Evolutionary conservation across 2,329 filamentous ascomycete genomes (phyloP).

Genomic region (Xylaria sp.): DNA sequence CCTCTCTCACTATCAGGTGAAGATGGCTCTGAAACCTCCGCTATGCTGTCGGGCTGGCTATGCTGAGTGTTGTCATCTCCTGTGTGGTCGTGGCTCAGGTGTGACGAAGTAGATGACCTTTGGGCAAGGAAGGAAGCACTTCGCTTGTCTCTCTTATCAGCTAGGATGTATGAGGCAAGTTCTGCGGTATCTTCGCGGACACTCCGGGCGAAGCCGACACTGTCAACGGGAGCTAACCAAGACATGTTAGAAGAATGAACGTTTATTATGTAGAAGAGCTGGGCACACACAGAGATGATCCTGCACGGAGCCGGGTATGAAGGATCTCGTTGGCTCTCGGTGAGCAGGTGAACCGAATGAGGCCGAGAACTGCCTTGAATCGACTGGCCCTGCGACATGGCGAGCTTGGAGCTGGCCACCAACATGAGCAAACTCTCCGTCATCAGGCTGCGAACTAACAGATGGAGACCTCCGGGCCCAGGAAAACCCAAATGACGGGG

Average conservation of each 20-base stretch:
- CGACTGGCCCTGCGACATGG: conserved; percentile 23
- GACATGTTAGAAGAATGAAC: conserved; percentile 25
- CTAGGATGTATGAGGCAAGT: conserved; percentile 80
- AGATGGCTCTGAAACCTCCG: conserved; percentile 40
- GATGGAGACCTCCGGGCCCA: conserved; percentile 53
- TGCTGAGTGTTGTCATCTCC: conserved; percentile 29
- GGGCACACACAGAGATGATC: conserved; percentile 59
- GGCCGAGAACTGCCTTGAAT: conserved; percentile 39
- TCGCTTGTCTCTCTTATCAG: conserved; percentile 58
- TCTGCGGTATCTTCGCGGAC: conserved; percentile 88
- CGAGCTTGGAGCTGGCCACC: conserved; percentile 31
- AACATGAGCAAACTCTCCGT: conserved; percentile 39
- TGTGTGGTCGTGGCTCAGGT: conserved; percentile 35
- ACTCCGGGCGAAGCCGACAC: conserved; percentile 74
- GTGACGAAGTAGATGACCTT: conserved; percentile 45
- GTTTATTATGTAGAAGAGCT: neutral
- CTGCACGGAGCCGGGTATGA: conserved; percentile 69
- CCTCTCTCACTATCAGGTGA: conserved; percentile 32
- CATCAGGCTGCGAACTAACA: conserved; percentile 39
- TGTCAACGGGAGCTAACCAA: conserved; percentile 63
- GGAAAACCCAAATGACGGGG: conserved; percentile 53
- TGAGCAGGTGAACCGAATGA: conserved; percentile 50
- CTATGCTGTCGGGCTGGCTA: conserved; percentile 34
- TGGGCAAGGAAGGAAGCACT: conserved; percentile 53
- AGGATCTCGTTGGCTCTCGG: conserved; percentile 73